Base-by-base conservation (phyloP, 768 basidiomycete genomes). In the Kwoniella heveanensis region DNA sequence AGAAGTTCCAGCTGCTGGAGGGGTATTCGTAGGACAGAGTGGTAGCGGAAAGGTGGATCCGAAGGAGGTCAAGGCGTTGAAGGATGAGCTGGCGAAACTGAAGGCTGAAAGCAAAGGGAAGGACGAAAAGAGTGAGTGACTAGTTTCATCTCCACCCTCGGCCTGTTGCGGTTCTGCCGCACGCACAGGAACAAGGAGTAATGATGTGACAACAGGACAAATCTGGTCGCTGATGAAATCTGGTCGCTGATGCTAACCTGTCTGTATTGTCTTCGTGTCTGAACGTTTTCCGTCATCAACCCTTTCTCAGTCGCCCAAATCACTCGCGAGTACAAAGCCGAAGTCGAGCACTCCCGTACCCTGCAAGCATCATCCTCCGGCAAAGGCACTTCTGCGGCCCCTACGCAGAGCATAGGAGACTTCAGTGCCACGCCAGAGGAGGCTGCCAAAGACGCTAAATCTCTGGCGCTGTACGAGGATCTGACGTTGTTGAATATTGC, bases 391-490 rank as follows among this genome's bases (percentile, higher is more conserved):
- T 30, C 13, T 51, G 47, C 48, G 15, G 7, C 10, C 12, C 52
- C 46, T 30, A 37, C 19, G n/a, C n/a, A n/a, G n/a, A n/a, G n/a
- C n/a, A n/a, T n/a, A n/a, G n/a, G n/a, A 26, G 32, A 55, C 2
- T 50, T 51, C 30, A 59, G 52, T 19, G 52, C 57, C 8, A 65
- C 49, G 6, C 58, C 73, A 8, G 72, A 76, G n/a, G 78, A 77
- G 51, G 52, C 69, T 15, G 85, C 85, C 5, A 87, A 87, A 74
- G 84, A 86, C 67, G 80, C 82, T 2, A 82, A 84, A 71, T 84
- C 88, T 47, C 83, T 92, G 69, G 83, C 83, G 54, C 85, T 94
- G 65, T 95, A 95, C 76, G 91, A 93, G 77, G 91, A 93, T 71
- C 79, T 91, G 67, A 91, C 90, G 1, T 90, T 92, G 70, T 81